Evolutionary conservation across 1,139 yeast genomes (phyloP), one percentile per base, ranked within the genome.

Genomic region (Yamadazyma conglobata): DNA sequence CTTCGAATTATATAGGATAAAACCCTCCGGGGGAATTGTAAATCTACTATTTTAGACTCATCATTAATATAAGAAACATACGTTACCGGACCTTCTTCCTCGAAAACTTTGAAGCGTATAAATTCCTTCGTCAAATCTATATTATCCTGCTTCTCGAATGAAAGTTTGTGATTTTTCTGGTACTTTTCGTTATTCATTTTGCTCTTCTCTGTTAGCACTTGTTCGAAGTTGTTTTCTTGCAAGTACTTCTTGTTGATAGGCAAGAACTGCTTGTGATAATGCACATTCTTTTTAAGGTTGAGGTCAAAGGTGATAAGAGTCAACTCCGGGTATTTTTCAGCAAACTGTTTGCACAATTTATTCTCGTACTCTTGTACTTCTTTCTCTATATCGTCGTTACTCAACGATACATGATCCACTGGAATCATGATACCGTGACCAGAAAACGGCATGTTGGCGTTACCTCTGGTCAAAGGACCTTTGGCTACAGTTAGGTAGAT

Each of bases 381-480:
- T 25, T 47, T 34, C 26, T 39, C 50, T 1, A 53, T 35, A 0
- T 45, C 44, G 1, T 33, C 35, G 12, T 54, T 45, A 9, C 64
- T 39, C 0, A 73, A 71, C 0, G 95, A 72, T 6, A 68, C 60
- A 53, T 89, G 97, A 8, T 79, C 77, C 14, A 89, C 73, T 0
- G 96, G 95, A n/a, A 87, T 77, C 6, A 88, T 69, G 27, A 89
- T 64, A 10, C 86, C 84, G 60, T 89, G 96, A 0, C 94, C 95
- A 0, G 94, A 75, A 48, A 85, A 79, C 7, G 67, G 64, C 48
- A 72, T 51, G 14, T 45, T 43, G 33, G 55, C 51, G 36, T 52
- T 53, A 2, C 80, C 70, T 24, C 70, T 57, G 1, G 87, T 73
- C 17, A 89, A 56, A 0, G 96, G 96, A 0, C 97, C 97, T 48